Percentiles rank a stretch among this genome's conserved stretches.
Evolutionary conservation across 202 grass and related monocot genomes (phyloP).

Genomic region (Digitaria exilis): DNA sequence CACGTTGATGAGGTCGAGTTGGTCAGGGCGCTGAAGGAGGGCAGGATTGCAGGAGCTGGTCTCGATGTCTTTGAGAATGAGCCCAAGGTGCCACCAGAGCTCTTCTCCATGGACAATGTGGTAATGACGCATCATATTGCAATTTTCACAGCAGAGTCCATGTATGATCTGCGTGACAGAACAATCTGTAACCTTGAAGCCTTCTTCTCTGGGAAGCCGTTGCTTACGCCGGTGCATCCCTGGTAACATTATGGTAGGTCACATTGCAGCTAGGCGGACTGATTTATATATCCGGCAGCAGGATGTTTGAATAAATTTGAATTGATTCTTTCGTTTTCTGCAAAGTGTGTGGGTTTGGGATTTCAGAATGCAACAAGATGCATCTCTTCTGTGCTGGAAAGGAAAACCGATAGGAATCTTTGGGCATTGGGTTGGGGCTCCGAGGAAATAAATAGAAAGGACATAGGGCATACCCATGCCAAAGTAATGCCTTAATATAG

Average conservation of each 20-base stretch:
- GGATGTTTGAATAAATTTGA: not conserved
- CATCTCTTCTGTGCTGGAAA: not conserved
- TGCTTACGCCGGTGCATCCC: conserved; percentile 45
- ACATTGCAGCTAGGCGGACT: no score
- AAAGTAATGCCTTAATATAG: no score
- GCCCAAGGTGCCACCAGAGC: conserved; percentile 45
- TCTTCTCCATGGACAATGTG: conserved; percentile 70
- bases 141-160: conserved; percentile 42
- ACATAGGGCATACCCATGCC: no score
- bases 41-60: conserved; percentile 53
- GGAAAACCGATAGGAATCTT: not conserved
- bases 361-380: not conserved
- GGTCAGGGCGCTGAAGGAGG: conserved; percentile 43
- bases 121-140: conserved; percentile 52
- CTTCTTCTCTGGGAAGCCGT: conserved; percentile 62
- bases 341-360: not conserved
- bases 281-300: not conserved
- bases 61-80: conserved; percentile 77
- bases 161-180: conserved; percentile 26
- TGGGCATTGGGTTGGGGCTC: no score
- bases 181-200: conserved; percentile 55
- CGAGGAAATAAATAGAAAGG: no score
- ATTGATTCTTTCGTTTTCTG: not conserved
- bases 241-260: no score
- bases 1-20: conserved; percentile 55